Base-by-base conservation (phyloP, 148 eudicot species). In the Rhododendron mucronatum region DNA sequence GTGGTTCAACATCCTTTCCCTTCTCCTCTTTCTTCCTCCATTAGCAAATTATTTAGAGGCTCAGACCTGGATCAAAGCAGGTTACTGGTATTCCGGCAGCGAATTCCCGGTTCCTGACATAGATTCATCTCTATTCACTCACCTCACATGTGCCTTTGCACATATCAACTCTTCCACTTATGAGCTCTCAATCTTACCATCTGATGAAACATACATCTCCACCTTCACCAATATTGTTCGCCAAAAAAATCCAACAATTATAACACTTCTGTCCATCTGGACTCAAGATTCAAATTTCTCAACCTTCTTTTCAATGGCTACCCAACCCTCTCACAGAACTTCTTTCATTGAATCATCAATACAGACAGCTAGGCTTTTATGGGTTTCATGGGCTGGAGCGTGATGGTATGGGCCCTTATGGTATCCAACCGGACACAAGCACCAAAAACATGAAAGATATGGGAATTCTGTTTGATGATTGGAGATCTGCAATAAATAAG, bases 331-430 rank as follows among this genome's bases (percentile, higher is more conserved):
- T 30, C 76, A 37, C 28, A 78, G 91, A 65, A 84, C 47, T 3
- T 77, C 89, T 47, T 92, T 92, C 85, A 88, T 91, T 73, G 35
- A 86, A 41, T 90, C 93, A 18, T 84, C 93, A 20, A 87, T 92
- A 55, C 81, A 82, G 30, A 80, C 61, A 15, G 92, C 91, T 45
- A 84, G 90, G 45, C 23, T 7, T n/a, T 14, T 87, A 87, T 73
- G 89, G 85, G 4, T 92, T 91, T 59, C 75, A 84, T 13, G 94
- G 92, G 37, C 71, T 90, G 0, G 93, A 92, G 39, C 44, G 91
- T 18, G 44, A 3, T 0, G 79, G 85, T 33, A 84, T 13, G 94
- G 94, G 44, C 69, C 44, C 91, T 18, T 61, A 3, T 0, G 79
- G 85, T 41, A 71, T 71, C 80, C 14, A 13, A 4, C 87, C 86